Evolutionary conservation across 176 grass and related monocot genomes (phyloP), one percentile per base, ranked within the genome.

Genomic region (Aegilops tauschii): DNA sequence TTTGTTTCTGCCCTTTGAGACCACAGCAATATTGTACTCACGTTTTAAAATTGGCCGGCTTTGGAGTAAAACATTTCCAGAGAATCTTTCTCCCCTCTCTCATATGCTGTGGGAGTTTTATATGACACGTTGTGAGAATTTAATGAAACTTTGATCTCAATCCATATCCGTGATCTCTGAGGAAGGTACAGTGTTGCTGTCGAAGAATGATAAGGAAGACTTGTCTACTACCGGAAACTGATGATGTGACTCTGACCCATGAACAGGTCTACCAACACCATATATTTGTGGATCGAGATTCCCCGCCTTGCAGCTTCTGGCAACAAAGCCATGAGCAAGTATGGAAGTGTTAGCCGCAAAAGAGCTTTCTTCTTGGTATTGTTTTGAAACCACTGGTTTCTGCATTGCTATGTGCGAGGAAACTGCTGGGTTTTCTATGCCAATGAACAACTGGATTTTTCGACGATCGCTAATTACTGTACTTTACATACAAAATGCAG

Each of bases 1-100:
- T 44, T 18, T 10, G 49, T 91, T 91, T 50, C 89, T 80, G 81
- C 61, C 27, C 89, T 91, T 91, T 1, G 21, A 14, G 85, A 84
- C 80, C 78, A 77, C 77, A 12, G 18, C 34, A 84, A 85, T 50
- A 39, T 4, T 17, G 17, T 10, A 61, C 8, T 1, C 58, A 0
- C 0, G 11, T 42, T 42, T 81, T 72, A 89, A 47, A 68, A 45
- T 58, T 58, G 68, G 68, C 27, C 49, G 69, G 67, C 66, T 66
- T 80, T 87, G 89, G 85, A 37, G 89, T 91, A 91, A 87, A 91
- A 91, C 85, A 87, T 81, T 81, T 76, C 85, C 81, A 80, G 7
- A 21, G 81, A 87, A 91, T 91, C 47, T 69, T 59, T 23, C 67
- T 12, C 13, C 5, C 6, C 30, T 11, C 10, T 10, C 34, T 75